Conservation (phyloP, 2,329 filamentous ascomycete genomes). For the Curvularia eragrostidis region DNA sequence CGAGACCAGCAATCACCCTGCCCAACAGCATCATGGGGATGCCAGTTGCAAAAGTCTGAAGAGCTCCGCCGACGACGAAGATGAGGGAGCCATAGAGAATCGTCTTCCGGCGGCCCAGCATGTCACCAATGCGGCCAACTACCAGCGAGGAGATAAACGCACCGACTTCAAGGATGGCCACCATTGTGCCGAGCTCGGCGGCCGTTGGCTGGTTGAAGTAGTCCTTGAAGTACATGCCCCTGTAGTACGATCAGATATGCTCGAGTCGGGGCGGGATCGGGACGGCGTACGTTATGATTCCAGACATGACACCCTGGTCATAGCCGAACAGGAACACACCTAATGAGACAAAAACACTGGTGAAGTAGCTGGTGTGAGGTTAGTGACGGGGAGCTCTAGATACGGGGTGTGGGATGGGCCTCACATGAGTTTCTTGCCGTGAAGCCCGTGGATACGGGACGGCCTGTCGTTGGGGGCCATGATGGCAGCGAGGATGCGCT, state of each 20-base stretch:
- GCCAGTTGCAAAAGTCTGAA: conserved; percentile 80
- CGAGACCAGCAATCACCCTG: conserved; percentile 59
- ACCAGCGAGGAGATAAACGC: conserved; percentile 87
- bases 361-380: conserved; percentile 76
- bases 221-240: conserved; percentile 84
- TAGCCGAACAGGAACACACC: conserved; percentile 90
- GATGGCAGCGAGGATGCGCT: conserved; percentile 78
- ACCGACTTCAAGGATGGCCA: conserved; percentile 93
- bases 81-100: conserved; percentile 93
- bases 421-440: conserved; percentile 92
- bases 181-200: conserved; percentile 93
- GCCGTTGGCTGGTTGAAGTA: conserved; percentile 90
- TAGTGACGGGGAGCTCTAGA: conserved; percentile 8
- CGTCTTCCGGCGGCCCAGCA: conserved; percentile 86
- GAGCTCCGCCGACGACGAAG: conserved; percentile 81
- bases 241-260: conserved; percentile 53
- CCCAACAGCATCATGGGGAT: conserved; percentile 83
- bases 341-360: conserved; percentile 86
- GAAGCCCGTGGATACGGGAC: conserved; percentile 84
- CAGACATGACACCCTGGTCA: conserved; percentile 89
- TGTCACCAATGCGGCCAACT: conserved; percentile 87
- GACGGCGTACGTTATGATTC: conserved; percentile 68
- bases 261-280: conserved; percentile 28
- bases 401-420: conserved; percentile 36
- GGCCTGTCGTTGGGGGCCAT: conserved; percentile 78